Evolutionary conservation across 805 yeast species (phyloP), one percentile per base, ranked within the genome.

Genomic region (Saccharomycopsis selenospora): DNA sequence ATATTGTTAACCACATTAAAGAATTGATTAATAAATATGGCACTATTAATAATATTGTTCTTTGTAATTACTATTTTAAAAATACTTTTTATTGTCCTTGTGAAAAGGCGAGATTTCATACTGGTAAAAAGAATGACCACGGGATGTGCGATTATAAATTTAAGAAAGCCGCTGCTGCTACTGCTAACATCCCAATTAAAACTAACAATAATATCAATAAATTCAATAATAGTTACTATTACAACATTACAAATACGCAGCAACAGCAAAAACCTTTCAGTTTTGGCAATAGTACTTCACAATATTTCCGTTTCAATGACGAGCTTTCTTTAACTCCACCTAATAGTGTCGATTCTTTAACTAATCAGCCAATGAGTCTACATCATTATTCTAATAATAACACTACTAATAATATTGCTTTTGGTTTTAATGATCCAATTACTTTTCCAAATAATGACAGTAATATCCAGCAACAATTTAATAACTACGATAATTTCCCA

Each of bases 1-100:
- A 50, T 40, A 48, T 50, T 24, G 49, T 43, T 46, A 42, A 26
- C 17, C 54, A 50, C 38, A 30, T 45, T 10, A 25, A 47, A n/a
- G 49, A 50, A 6, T 7, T 43, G 4, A 43, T 50, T 14, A 23
- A 43, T 18, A 43, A 25, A 14, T 23, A 13, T 14, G 46, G 46
- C 5, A 20, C 10, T 26, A 11, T 43, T 11, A 17, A 17, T 11
- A 27, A 22, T 7, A 43, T 29, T 11, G 36, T 43, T 11, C 36
- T 43, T 22, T 43, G 38, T 23, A 43, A 23, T 20, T 43, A 20
- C 38, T 43, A 43, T 29, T 43, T 33, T 14, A 33, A 33, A 14
- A 33, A 33, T 20, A 33, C 38, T 10, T 33, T 33, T 33, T 33
- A 14, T 20, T 33, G 38, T 33, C 38, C n/a, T 14, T 33, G 38